A percentile compares a stretch with the other conserved stretches of the same genome.
These are phyloP conservation scores for Zymoseptoria brevis DNA, from an alignment of 2,329 filamentous ascomycete genomes.

Conservation along the genomic window DNA sequence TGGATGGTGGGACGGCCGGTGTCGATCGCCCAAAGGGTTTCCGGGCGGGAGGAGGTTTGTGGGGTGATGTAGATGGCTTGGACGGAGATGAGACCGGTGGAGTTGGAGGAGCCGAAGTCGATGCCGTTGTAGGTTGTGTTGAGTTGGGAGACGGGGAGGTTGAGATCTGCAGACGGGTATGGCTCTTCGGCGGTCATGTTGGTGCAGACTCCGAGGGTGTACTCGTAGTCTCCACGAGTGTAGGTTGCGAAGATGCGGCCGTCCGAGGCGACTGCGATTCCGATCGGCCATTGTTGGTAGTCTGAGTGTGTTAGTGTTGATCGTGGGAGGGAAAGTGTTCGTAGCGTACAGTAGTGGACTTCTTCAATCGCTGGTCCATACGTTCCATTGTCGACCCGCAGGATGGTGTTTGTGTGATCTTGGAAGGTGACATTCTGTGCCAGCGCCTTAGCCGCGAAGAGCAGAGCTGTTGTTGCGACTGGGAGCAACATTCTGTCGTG, in stretches of 20 bases:
- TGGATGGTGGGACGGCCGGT: conserved; percentile 39
- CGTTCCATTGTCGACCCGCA: conserved; percentile 41
- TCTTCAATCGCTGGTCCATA: conserved; percentile 43
- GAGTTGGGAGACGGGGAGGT: conserved; percentile 29
- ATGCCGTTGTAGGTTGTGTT: conserved; percentile 37
- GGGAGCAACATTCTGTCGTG: neutral
- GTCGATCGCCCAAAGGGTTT: conserved; percentile 41
- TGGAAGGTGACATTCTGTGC: conserved; percentile 20
- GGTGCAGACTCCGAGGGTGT: conserved; percentile 41
- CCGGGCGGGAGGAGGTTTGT: conserved; percentile 27
- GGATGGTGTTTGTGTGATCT: conserved; percentile 24
- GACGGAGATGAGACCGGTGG: conserved; percentile 35
- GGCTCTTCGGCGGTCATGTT: conserved; percentile 42
- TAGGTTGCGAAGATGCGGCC: conserved; percentile 41
- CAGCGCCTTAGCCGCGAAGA: conserved; percentile 9
- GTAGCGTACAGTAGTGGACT: conserved; percentile 35
- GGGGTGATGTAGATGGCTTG: conserved; percentile 41
- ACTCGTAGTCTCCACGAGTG: conserved; percentile 40
- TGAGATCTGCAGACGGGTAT: conserved; percentile 37
- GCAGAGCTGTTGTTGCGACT: neutral
- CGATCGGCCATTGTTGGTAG: conserved; percentile 42
- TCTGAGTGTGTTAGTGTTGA: conserved; percentile 6
- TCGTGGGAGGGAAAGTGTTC: neutral
- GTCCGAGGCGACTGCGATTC: conserved; percentile 36
- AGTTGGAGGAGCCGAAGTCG: conserved; percentile 39